These are phyloP conservation scores for Flaveria linearis DNA, from an alignment of 129 eudicot genomes.

Conservation along the genomic window DNA sequence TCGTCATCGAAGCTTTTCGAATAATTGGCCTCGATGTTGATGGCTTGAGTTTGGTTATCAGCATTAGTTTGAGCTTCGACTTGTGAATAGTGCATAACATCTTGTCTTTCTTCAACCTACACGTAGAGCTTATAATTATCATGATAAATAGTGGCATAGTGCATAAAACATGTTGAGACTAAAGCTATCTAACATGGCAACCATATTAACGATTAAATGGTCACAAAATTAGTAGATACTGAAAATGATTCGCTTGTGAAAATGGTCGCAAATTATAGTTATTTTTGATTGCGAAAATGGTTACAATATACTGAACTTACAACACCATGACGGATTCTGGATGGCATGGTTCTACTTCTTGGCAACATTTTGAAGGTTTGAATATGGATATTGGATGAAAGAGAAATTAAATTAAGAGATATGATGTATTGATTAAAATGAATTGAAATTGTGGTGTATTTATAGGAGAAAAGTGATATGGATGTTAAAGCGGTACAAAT, in stretches of 20 bases:
- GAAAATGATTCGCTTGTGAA: too few species aligned
- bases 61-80: constrained; percentile 50
- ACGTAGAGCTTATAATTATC: too few species aligned
- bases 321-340: constrained; percentile 53
- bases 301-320: constrained; percentile 35
- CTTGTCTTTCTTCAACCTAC: constrained; percentile 56
- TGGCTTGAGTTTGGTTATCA: constrained; percentile 36
- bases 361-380: constrained; percentile 48
- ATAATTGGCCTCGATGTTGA: constrained; percentile 45
- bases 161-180: too few species aligned
- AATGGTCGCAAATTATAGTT: neutral
- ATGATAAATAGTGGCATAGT: too few species aligned
- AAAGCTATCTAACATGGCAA: too few species aligned
- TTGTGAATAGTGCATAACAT: constrained; percentile 50
- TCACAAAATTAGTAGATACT: neutral
- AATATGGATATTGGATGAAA: neutral
- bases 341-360: constrained; percentile 69
- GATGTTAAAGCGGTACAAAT: constrained; percentile 1
- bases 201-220: too few species aligned
- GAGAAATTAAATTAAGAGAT: neutral
- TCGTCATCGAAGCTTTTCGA: constrained; percentile 72
- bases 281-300: neutral
- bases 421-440: neutral
- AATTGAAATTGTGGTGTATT: neutral
- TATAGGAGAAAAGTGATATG: constrained; percentile 16